Evolutionary conservation across 164 flowering plant species (phyloP).

Genomic region (Pachysandra terminalis): DNA sequence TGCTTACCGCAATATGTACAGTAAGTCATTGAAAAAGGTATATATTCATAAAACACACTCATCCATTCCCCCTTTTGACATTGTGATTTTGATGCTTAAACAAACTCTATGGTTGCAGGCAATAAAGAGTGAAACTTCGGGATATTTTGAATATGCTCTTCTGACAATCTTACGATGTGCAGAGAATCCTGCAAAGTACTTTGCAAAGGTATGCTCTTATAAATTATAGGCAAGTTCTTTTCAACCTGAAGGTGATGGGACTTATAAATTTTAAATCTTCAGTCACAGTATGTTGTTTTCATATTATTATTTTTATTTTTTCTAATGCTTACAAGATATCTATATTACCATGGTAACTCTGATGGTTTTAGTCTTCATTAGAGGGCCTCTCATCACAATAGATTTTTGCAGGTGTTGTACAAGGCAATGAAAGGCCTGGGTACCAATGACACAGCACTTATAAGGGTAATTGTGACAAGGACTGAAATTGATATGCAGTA

Average conservation of each 20-base stretch:
- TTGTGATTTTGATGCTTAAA: slow-evolving; percentile 1
- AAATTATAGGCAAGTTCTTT: too few relatives aligned
- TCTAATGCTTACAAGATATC: too few relatives aligned
- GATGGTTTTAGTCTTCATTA: too few relatives aligned
- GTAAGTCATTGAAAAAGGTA: slow-evolving; percentile 61
- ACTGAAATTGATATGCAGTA: slow-evolving; percentile 78
- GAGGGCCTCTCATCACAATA: not conserved
- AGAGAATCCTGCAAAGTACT: slow-evolving; percentile 56
- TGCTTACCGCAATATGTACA: slow-evolving; percentile 45
- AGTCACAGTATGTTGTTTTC: too few relatives aligned
- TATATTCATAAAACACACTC: not conserved
- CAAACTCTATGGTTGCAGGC: slow-evolving; percentile 36
- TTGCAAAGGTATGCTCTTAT: slow-evolving; percentile 57
- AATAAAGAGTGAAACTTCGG: slow-evolving; percentile 73
- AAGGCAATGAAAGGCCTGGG: slow-evolving; percentile 88
- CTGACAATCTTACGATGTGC: slow-evolving; percentile 61
- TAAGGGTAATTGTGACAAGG: slow-evolving; percentile 63
- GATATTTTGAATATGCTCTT: slow-evolving; percentile 50
- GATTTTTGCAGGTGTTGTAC: slow-evolving; percentile 42
- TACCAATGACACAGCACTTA: slow-evolving; percentile 57
- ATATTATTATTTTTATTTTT: too few relatives aligned
- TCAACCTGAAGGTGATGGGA: too few relatives aligned
- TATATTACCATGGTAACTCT: not conserved
- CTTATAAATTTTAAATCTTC: too few relatives aligned
- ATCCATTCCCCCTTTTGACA: not conserved